Conservation (phyloP, 257 asterid genomes). For the Solanum dulcamara region DNA sequence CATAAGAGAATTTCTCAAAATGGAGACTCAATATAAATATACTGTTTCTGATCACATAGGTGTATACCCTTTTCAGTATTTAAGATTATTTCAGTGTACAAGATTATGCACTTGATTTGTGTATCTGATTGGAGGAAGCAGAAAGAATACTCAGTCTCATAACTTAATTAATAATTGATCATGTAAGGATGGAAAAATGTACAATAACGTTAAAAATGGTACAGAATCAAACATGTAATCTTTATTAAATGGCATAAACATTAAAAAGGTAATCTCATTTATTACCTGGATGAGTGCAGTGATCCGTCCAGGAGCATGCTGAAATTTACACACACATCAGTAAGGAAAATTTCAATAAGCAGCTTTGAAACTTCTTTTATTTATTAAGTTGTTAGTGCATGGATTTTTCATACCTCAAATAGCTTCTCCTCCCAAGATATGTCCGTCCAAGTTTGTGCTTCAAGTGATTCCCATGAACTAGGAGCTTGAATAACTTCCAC, state of each 20-base stretch:
- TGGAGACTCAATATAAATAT: not conserved
- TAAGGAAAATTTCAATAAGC: not conserved
- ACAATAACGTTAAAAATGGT: not conserved
- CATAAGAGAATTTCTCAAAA: not conserved
- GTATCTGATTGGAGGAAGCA: not conserved
- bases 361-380: not conserved
- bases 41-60: not conserved
- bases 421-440: conserved; percentile 62
- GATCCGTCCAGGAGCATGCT: conserved; percentile 71
- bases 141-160: not conserved
- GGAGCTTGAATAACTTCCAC: conserved; percentile 73
- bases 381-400: not conserved
- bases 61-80: not conserved
- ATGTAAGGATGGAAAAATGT: not conserved
- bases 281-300: conserved; percentile 66
- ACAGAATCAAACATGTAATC: not conserved
- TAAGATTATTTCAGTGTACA: not conserved
- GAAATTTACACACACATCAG: conserved; percentile 14
- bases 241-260: not conserved
- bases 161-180: not conserved
- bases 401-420: conserved; percentile 40
- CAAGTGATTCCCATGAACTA: conserved; percentile 43
- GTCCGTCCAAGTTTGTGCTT: conserved; percentile 53
- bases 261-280: not conserved
- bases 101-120: not conserved